These are phyloP conservation scores for Oryza meyeriana DNA, from an alignment of 176 grass and related monocot species.

Conservation along the genomic window DNA sequence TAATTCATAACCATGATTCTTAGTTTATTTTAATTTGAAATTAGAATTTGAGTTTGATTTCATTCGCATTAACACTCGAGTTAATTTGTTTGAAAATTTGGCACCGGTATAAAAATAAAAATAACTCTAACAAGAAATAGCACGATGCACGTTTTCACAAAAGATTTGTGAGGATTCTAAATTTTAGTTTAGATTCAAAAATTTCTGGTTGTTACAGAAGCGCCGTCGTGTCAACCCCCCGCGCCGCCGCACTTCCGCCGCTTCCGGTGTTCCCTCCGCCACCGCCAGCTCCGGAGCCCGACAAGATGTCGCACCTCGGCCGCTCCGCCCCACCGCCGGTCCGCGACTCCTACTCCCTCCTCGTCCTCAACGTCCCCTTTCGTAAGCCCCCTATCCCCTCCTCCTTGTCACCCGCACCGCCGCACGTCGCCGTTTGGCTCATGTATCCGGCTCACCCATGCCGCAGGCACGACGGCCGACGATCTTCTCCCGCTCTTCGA, in stretches of 20 bases:
- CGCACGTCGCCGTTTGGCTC: not conserved
- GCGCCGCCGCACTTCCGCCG: not conserved
- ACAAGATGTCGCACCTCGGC: conserved; percentile 61
- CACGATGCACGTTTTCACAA: too few relatives aligned
- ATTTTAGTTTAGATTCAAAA: too few relatives aligned
- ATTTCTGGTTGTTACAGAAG: too few relatives aligned
- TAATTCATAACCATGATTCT: too few relatives aligned
- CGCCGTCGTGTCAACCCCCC: not conserved
- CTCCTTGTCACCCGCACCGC: not conserved
- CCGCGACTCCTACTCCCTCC: conserved; percentile 67
- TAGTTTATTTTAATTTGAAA: too few relatives aligned
- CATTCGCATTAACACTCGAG: too few relatives aligned
- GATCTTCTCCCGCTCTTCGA: conserved; percentile 81
- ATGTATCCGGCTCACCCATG: not conserved
- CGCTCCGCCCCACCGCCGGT: conserved; percentile 63
- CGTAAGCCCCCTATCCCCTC: conserved; percentile 30
- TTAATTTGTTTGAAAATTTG: too few relatives aligned
- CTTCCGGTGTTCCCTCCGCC: not conserved
- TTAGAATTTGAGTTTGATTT: too few relatives aligned
- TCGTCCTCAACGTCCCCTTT: conserved; percentile 81
- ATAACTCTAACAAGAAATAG: too few relatives aligned
- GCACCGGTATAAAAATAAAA: too few relatives aligned
- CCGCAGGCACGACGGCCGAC: conserved; percentile 64
- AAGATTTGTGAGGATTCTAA: too few relatives aligned
- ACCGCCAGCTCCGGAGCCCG: not conserved